phyloP scores from a whole-genome alignment of 2,329 filamentous ascomycete species.

The Ophidiomyces ophidiicola region DNA sequence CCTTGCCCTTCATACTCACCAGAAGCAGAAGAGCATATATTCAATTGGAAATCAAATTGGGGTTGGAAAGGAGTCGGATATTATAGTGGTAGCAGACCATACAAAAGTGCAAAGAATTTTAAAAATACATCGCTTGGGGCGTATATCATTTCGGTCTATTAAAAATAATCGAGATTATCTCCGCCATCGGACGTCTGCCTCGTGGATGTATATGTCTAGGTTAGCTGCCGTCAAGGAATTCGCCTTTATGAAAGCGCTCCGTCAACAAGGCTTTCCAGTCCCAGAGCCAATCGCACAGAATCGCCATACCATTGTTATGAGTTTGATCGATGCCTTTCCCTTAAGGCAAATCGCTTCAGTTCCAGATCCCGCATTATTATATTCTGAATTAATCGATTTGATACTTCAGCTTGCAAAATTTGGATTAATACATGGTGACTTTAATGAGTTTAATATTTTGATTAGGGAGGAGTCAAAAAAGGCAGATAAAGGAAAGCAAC shows the following conservation, averaged over 20 bases:
- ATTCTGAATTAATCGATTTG: slow-evolving; percentile 78
- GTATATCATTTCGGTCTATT: slow-evolving; percentile 93
- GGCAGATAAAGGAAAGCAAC: slow-evolving; percentile 27
- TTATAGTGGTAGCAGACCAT: slow-evolving; percentile 79
- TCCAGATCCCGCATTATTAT: slow-evolving; percentile 71
- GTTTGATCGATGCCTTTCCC: slow-evolving; percentile 80
- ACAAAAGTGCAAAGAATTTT: slow-evolving; percentile 66
- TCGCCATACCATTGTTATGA: slow-evolving; percentile 93
- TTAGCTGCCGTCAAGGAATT: slow-evolving; percentile 89
- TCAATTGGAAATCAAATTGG: slow-evolving; percentile 90
- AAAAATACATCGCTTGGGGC: slow-evolving; percentile 89
- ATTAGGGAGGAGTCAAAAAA: slow-evolving; percentile 56
- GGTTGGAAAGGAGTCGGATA: slow-evolving; percentile 95
- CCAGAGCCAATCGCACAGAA: slow-evolving; percentile 80
- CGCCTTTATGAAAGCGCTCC: slow-evolving; percentile 81
- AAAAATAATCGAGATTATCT: slow-evolving; percentile 95
- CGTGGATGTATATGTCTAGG: slow-evolving; percentile 96
- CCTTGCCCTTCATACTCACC: slow-evolving; percentile 82
- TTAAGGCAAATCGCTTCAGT: slow-evolving; percentile 77
- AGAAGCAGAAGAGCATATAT: slow-evolving; percentile 68
- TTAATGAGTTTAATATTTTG: slow-evolving; percentile 98
- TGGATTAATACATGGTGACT: slow-evolving; percentile 92
- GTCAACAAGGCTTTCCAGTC: slow-evolving; percentile 75
- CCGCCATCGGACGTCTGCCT: slow-evolving; percentile 63
- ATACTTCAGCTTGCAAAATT: slow-evolving; percentile 73